Percentiles rank a stretch among this genome's conserved stretches.
Conservation (phyloP, 106 monocot genomes). For the Posidonia australis region DNA sequence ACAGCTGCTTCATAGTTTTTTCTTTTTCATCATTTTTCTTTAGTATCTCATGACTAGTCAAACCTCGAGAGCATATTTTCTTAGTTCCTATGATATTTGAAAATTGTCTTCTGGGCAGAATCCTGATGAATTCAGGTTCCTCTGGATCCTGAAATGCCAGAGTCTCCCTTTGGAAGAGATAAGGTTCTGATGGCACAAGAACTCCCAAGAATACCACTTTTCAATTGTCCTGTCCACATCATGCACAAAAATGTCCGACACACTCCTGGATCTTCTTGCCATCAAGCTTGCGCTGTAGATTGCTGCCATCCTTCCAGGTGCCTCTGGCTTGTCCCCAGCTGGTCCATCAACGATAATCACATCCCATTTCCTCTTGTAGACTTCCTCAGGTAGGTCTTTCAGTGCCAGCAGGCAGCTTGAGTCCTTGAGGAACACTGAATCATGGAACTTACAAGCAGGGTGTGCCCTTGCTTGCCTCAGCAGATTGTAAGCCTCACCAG, state of each 20-base stretch:
- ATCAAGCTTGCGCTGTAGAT: conserved; percentile 35
- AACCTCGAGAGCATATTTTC: background rate
- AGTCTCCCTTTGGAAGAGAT: conserved; percentile 27
- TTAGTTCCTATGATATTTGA: background rate
- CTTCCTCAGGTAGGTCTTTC: conserved; percentile 17
- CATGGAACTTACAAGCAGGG: no score
- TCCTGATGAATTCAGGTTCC: conserved; percentile 1
- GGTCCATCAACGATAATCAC: conserved; percentile 37
- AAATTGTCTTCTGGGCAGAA: conserved; percentile 14
- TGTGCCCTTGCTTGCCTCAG: conserved; percentile 27
- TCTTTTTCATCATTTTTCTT: no score
- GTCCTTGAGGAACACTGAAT: background rate
- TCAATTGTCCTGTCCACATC: conserved; percentile 44
- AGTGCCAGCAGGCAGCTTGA: conserved; percentile 20
- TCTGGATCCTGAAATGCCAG: conserved; percentile 39
- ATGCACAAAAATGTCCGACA: conserved; percentile 37
- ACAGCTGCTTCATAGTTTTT: no score
- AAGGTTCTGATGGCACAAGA: conserved; percentile 38
- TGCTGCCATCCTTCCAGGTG: conserved; percentile 36
- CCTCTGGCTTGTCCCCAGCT: conserved; percentile 21
- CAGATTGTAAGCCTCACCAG: conserved; percentile 32
- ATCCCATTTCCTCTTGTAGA: conserved; percentile 26
- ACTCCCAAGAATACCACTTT: conserved; percentile 55
- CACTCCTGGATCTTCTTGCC: conserved; percentile 23
- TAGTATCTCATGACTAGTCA: no score